phyloP scores from a whole-genome alignment of 2,329 filamentous ascomycete genomes.

The Sclerotinia borealis region DNA sequence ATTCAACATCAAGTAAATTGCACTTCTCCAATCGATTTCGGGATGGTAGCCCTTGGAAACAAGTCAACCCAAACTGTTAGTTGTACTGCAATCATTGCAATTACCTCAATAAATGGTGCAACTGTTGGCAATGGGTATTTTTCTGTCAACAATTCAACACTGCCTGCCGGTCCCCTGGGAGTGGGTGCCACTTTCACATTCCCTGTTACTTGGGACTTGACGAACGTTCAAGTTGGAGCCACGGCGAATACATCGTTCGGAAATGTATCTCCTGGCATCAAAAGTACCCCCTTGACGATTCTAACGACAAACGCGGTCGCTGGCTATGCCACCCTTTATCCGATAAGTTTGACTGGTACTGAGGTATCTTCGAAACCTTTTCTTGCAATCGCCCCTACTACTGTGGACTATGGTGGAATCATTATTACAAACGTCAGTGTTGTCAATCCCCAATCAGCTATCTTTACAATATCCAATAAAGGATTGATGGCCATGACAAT shows the following conservation, averaged over 20 bases:
- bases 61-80: constrained; percentile 23
- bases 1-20: constrained; percentile 27
- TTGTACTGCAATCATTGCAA: constrained; percentile 34
- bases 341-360: constrained; percentile 34
- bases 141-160: constrained; percentile 28
- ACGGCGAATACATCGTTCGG: constrained; percentile 16
- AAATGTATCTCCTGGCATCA: constrained; percentile 30
- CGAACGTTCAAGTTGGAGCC: constrained; percentile 15
- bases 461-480: constrained; percentile 33
- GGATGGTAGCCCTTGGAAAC: constrained; percentile 29
- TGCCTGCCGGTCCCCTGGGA: constrained; percentile 31
- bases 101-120: constrained; percentile 31
- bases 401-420: constrained; percentile 19
- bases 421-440: constrained; percentile 10
- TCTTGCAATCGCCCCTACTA: constrained; percentile 30
- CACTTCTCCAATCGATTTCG: constrained; percentile 34
- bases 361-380: constrained; percentile 32
- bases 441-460: constrained; percentile 20
- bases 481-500: constrained; percentile 32
- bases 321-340: constrained; percentile 33
- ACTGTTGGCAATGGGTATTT: constrained; percentile 31
- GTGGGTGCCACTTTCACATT: constrained; percentile 33
- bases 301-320: constrained; percentile 33
- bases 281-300: constrained; percentile 33
- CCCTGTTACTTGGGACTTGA: constrained; percentile 33